A percentile compares a stretch with the other conserved stretches of the same genome.
Conservation (phyloP, 768 basidiomycete species). For the Phlebiopsis gigantea region DNA sequence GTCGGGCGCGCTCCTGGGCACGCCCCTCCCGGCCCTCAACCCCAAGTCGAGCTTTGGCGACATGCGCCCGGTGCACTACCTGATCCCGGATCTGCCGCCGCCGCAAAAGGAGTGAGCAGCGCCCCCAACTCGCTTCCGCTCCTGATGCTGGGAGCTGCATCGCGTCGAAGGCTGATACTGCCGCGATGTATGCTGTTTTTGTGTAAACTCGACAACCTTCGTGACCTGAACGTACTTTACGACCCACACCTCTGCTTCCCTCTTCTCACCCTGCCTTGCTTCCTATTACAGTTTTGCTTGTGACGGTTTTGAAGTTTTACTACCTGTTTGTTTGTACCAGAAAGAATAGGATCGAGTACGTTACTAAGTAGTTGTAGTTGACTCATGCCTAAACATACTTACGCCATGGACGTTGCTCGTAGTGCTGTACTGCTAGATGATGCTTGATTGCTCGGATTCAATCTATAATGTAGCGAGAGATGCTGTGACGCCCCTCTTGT, state of each 20-base stretch:
- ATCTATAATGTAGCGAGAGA: too few relatives aligned
- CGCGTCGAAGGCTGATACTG: neutral
- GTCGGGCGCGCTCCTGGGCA: slow-evolving; percentile 5
- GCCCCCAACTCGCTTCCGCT: neutral
- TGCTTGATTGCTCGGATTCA: too few relatives aligned
- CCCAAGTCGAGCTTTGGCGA: slow-evolving; percentile 25
- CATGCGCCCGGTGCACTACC: slow-evolving; percentile 22
- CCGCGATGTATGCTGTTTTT: neutral
- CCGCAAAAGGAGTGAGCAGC: slow-evolving; percentile 1
- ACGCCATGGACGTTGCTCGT: too few relatives aligned
- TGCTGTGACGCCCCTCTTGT: too few relatives aligned
- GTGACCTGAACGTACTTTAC: neutral
- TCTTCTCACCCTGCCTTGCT: neutral
- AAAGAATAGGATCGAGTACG: neutral
- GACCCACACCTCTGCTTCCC: neutral
- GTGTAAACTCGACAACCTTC: too few relatives aligned
- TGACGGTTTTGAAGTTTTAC: neutral
- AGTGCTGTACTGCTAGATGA: too few relatives aligned
- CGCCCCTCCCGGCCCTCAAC: slow-evolving; percentile 12
- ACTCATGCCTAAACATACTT: too few relatives aligned
- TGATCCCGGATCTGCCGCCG: slow-evolving; percentile 23
- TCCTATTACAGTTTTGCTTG: too few relatives aligned
- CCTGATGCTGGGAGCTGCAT: neutral
- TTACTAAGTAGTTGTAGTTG: neutral
- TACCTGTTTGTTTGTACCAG: neutral